Conservation (phyloP, 495 filamentous ascomycete genomes). For the Xylaria acuta region DNA sequence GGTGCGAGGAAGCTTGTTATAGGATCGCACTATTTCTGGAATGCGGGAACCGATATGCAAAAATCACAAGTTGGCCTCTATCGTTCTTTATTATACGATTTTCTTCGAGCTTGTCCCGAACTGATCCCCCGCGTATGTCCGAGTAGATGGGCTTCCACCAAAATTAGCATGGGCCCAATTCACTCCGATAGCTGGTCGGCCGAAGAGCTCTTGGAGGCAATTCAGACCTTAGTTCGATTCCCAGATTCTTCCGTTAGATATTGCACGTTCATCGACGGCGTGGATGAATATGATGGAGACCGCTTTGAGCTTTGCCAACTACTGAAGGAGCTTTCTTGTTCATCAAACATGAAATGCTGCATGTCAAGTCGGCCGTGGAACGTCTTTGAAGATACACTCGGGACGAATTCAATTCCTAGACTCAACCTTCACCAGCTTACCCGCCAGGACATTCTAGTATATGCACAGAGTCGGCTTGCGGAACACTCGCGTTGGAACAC, state of each 20-base stretch:
- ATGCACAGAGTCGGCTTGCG: conserved; percentile 30
- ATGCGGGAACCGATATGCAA: not conserved
- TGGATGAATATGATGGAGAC: conserved; percentile 36
- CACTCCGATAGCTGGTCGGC: not conserved
- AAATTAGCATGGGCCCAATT: not conserved
- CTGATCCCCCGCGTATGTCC: not conserved
- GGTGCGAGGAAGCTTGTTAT: not conserved
- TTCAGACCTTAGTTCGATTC: not conserved
- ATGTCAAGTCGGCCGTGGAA: conserved; percentile 57
- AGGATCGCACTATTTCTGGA: conserved; percentile 2
- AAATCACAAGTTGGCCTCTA: not conserved
- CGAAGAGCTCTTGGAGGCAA: not conserved
- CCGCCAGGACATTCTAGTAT: conserved; percentile 37
- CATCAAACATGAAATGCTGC: conserved; percentile 51
- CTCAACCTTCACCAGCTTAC: conserved; percentile 39
- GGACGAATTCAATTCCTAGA: conserved; percentile 19
- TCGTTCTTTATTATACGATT: not conserved
- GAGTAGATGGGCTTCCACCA: not conserved
- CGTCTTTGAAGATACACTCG: conserved; percentile 50
- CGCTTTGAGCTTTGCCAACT: conserved; percentile 21
- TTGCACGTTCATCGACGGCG: conserved; percentile 32
- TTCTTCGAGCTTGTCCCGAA: not conserved
- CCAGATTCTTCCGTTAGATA: not conserved
- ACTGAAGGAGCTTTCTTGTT: not conserved
- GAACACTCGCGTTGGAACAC: conserved; percentile 18